Conservation (phyloP, 352 stramenopile genomes). For the Phytophthora cactorum region DNA sequence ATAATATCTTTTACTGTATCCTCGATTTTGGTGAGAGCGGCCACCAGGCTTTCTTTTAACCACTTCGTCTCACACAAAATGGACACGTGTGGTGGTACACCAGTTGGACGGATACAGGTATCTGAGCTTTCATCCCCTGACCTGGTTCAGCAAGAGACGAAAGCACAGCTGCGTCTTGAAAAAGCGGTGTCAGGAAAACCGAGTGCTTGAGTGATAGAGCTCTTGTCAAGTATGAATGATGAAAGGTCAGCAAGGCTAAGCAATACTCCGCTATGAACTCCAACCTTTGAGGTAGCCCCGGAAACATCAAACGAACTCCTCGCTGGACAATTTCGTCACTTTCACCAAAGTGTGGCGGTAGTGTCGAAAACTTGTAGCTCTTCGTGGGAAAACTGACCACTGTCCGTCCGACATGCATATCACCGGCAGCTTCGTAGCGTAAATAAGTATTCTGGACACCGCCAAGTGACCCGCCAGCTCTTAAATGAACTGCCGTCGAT, state of each 20-base stretch:
- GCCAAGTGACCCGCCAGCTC: no score
- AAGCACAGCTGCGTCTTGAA: no score
- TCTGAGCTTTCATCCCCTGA: neutral
- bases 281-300: conserved; percentile 3
- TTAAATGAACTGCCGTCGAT: no score
- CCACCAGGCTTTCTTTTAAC: neutral
- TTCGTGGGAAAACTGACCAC: no score
- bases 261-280: conserved; percentile 15
- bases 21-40: conserved; percentile 1
- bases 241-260: conserved; percentile 3
- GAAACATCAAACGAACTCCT: conserved; percentile 12
- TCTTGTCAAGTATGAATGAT: neutral
- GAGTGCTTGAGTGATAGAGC: conserved; percentile 6
- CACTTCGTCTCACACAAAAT: conserved; percentile 14
- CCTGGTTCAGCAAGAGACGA: no score
- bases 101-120: conserved; percentile 2
- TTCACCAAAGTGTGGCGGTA: neutral
- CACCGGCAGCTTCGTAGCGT: no score
- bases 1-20: no score
- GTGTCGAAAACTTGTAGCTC: no score
- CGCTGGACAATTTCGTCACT: neutral
- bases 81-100: conserved; percentile 7
- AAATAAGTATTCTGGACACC: no score
- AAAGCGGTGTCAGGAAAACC: neutral
- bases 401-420: no score